A percentile compares a stretch with the other conserved stretches of the same genome.
These are phyloP conservation scores for Trichoderma atrobrunneum DNA, from an alignment of 2,329 filamentous ascomycete genomes.

Conservation along the genomic window DNA sequence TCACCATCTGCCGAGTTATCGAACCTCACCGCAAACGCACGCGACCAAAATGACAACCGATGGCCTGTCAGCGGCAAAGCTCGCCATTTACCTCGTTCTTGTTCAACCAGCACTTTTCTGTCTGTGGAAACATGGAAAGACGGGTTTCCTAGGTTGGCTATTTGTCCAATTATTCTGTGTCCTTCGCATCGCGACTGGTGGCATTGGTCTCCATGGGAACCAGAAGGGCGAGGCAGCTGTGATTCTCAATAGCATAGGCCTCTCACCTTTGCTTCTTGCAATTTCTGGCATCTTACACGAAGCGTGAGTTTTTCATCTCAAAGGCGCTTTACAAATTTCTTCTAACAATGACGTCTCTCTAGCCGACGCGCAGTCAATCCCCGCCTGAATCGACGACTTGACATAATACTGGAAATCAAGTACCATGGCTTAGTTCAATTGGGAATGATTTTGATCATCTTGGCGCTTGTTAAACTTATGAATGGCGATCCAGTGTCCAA, in stretches of 20 bases:
- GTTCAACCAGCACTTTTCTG: not conserved
- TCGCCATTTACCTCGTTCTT: slow-evolving; percentile 3
- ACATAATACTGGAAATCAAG: not conserved
- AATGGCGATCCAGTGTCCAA: not conserved
- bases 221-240: not conserved
- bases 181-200: slow-evolving; percentile 1
- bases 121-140: not conserved
- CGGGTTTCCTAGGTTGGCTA: not conserved
- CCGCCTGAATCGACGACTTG: not conserved
- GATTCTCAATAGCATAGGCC: not conserved
- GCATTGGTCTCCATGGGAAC: not conserved
- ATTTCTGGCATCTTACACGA: slow-evolving; percentile 1
- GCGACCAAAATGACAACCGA: not conserved
- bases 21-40: not conserved
- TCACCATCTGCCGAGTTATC: not conserved
- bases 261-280: not conserved
- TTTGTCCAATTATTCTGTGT: slow-evolving; percentile 1
- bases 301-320: not conserved
- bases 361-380: slow-evolving; percentile 8
- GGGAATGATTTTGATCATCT: not conserved
- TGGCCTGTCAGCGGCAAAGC: not conserved
- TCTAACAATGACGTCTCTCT: no score
- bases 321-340: no score
- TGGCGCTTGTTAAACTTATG: not conserved
- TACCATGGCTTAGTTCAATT: not conserved